Evolutionary conservation across 345 rosid species (phyloP).

Genomic region (Bruguiera gymnorhiza): DNA sequence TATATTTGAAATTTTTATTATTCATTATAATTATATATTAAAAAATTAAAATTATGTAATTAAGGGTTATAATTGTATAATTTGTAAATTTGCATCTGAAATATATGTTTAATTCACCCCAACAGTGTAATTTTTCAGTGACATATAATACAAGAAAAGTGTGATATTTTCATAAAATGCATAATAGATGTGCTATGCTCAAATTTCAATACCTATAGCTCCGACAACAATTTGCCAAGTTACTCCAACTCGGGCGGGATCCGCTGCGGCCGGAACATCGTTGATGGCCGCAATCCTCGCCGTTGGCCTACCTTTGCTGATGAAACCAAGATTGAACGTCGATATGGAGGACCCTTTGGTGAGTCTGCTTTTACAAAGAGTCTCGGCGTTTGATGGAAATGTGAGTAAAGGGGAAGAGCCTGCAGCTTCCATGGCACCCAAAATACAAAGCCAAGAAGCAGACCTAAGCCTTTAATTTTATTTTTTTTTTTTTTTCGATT

Average conservation of each 20-base stretch:
- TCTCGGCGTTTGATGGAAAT: constrained; percentile 16
- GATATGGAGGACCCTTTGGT: constrained; percentile 22
- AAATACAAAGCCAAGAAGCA: not conserved
- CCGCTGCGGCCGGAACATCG: constrained; percentile 38
- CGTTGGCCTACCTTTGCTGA: constrained; percentile 13
- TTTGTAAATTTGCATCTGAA: not conserved
- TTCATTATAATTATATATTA: not conserved
- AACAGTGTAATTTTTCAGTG: not conserved
- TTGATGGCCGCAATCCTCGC: constrained; percentile 29
- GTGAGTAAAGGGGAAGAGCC: constrained; percentile 22
- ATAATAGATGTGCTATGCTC: too few relatives aligned
- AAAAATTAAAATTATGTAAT: not conserved
- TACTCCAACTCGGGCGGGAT: constrained; percentile 41
- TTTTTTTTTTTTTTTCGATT: not conserved
- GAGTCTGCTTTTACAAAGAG: constrained; percentile 7
- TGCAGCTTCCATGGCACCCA: constrained; percentile 38
- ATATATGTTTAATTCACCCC: too few relatives aligned
- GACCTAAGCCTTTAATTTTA: not conserved
- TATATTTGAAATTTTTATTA: too few relatives aligned
- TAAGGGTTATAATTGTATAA: not conserved
- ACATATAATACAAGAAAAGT: not conserved
- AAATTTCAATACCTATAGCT: constrained; percentile 43
- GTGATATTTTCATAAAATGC: too few relatives aligned
- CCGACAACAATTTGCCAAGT: constrained; percentile 82
- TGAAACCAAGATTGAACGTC: constrained; percentile 11